Evolutionary conservation across 2,329 filamentous ascomycete species (phyloP), one percentile per base, ranked within the genome.

Genomic region (Phialocephala subalpina): DNA sequence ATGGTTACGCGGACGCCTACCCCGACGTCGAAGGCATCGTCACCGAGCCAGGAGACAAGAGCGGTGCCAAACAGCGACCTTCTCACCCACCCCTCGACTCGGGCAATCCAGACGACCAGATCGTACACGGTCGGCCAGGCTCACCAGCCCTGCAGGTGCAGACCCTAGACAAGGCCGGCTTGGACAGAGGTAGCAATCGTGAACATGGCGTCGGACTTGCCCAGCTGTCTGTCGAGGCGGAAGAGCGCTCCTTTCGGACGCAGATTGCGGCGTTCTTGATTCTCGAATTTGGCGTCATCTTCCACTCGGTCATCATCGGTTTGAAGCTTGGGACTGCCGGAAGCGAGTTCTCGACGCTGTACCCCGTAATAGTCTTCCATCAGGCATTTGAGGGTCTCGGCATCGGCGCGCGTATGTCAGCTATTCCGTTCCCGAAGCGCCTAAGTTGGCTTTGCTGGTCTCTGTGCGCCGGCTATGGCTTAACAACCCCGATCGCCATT

Each of bases 221-320:
- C n/a, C n/a, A n/a, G n/a, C n/a, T n/a, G n/a, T 45, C 35, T 14
- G n/a, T n/a, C 12, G 61, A 66, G 14, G 18, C 64, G 12, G 69
- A 76, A 33, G 76, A 78, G 29, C 70, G 67, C 7, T 75, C 77
- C 1, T 81, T 82, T 70, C 68, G 71, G 4, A 77, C 81, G 64
- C 81, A 84, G 69, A 81, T 83, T 27, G 79, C 80, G 2, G 80
- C 81, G 0, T 81, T 82, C 63, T 69, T 82, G 18, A 80, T 82
- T 63, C 72, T 76, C 53, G 75, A 76, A 22, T 76, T 76, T 58
- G 75, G 87, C 67, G 84, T 89, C 67, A 83, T 90, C 62, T 88
- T 90, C 78, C 87, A 90, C 77, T 87, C 84, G 3, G 83, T 89
- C 58, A 87, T 90, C 74, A 88, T 89, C 67, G 87, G 87, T 1